Evolutionary conservation across 2,329 filamentous ascomycete species (phyloP), one percentile per base, ranked within the genome.

Genomic region (Geosmithia putterillii): DNA sequence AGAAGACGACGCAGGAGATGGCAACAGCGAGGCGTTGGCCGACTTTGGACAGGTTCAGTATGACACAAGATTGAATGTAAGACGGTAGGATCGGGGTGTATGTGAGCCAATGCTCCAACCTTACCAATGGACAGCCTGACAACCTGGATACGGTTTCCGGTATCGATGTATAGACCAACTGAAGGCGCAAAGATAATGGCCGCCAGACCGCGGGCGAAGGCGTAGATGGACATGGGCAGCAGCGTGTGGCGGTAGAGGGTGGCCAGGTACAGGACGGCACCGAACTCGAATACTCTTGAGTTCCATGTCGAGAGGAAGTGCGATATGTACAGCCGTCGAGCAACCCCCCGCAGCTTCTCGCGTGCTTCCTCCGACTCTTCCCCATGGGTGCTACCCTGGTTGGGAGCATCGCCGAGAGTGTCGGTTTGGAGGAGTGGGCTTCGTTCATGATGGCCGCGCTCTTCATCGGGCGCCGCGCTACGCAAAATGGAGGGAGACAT

Each of bases 171-270:
- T 1, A 54, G 53, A 1, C 83, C 83, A 5, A 86, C 57, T 39
- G 64, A 63, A 14, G 75, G 71, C 0, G 79, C 72, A 7, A 84
- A 61, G 1, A 77, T 22, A 4, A 81, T 71, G 0, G 78, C 79
- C 1, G 76, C 65, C 0, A 67, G 59, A 6, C 74, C 69, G 18
- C 83, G 73, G 6, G 70, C 63, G 7, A 86, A 60, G 0, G 82
- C 82, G 53, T 86, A 87, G 17, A 81, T 61, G 0, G 81, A 86
- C 44, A 80, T 69, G 34, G 76, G 81, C 19, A 83, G 65, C 20
- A 87, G 62, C 0, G 80, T 84, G 1, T 66, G 60, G 0, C 71
- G 72, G 50, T 67, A 80, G 39, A 75, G 67, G 1, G 65, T 57
- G 0, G 74, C 73, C 10, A 80, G 62, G 54, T 72, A 80, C 6